Evolutionary conservation across 192 early-diverging fungal species (phyloP), one percentile per base, ranked within the genome.

Genomic region (Coemansia sp.): DNA sequence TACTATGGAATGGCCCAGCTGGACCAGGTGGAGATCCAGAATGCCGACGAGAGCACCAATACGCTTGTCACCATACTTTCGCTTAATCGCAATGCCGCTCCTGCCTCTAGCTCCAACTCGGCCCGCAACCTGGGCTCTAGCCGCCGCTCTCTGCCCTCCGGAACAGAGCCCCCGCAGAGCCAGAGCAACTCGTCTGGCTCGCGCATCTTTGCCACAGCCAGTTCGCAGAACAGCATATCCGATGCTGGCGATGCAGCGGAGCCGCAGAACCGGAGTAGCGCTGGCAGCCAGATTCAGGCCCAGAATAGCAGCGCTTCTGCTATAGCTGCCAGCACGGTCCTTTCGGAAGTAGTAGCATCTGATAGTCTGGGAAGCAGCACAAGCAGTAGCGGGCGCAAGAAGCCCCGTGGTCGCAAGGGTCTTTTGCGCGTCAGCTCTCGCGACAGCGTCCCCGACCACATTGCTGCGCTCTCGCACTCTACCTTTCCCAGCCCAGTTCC

Each of bases 31-130:
- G 76, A 79, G 59, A 55, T 79, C 11, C 76, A 79, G 62, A 79
- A 79, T 29, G 67, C 76, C 13, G 76, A 70, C 54, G 76, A 79
- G 45, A 65, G 58, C 48, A 74, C 71, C 10, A 73, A 62, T 52
- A 79, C 76, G 13, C 65, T 79, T 48, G 72, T 79, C 29, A 79
- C 76, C 7, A 79, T 79, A 29, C 55, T 79, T 22, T 79, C 71
- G 11, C 64, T 79, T 39, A 79, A 79, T 50, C 71, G 76, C 24
- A 45, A 60, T 20, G 29, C 70, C 46, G 19, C 16, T 13, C 19
- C 36, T 22, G 39, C 28, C 6, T 46, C 68, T 56, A 20, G 9
- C 29, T 14, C 29, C 34, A 56, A 32, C 22, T 39, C 55, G 27
- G 52, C 18, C 29, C 28, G 39, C 39, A 10, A 42, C 14, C 13